phyloP scores from a whole-genome alignment of 78 protist genomes.

The Bodo saltans region DNA sequence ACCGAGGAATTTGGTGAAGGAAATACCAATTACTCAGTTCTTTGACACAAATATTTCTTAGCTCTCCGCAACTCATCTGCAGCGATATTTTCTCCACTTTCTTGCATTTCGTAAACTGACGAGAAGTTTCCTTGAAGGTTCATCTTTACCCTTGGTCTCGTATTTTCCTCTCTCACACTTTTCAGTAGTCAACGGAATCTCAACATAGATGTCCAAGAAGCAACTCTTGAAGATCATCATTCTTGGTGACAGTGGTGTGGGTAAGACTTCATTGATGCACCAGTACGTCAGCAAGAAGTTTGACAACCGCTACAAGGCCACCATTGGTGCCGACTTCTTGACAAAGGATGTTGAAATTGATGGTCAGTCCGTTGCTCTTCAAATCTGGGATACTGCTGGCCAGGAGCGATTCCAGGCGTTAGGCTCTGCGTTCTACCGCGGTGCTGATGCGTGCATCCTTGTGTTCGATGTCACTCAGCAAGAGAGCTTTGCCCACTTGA shows the following conservation, averaged over 20 bases:
- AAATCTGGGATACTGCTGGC: conserved; percentile 87
- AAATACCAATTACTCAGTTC: too few species aligned
- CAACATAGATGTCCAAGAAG: too few species aligned
- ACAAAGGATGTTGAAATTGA: conserved; percentile 94
- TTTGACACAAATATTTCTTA: too few species aligned
- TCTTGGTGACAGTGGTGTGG: conserved; percentile 74
- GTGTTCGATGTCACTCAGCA: conserved; percentile 92
- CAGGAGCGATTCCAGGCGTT: conserved; percentile 86
- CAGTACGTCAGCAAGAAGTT: conserved; percentile 94
- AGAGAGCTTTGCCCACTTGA: conserved; percentile 90
- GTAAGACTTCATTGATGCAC: conserved; percentile 94
- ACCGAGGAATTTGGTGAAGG: too few species aligned
- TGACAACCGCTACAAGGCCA: conserved; percentile 96
- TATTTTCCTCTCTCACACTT: too few species aligned
- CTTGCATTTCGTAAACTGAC: too few species aligned
- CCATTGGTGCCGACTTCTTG: conserved; percentile 99
- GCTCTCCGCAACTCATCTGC: too few species aligned
- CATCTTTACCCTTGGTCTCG: too few species aligned
- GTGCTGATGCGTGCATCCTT: conserved; percentile 96
- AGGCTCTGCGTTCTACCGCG: conserved; percentile 99
- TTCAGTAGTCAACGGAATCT: too few species aligned
- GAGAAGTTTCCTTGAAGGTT: too few species aligned
- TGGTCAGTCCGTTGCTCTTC: conserved; percentile 74
- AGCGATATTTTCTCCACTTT: too few species aligned
- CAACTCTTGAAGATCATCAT: conserved; percentile 46